These are phyloP conservation scores for Ceratocystis cubensis DNA, from an alignment of 2,329 filamentous ascomycete genomes.

Conservation along the genomic window DNA sequence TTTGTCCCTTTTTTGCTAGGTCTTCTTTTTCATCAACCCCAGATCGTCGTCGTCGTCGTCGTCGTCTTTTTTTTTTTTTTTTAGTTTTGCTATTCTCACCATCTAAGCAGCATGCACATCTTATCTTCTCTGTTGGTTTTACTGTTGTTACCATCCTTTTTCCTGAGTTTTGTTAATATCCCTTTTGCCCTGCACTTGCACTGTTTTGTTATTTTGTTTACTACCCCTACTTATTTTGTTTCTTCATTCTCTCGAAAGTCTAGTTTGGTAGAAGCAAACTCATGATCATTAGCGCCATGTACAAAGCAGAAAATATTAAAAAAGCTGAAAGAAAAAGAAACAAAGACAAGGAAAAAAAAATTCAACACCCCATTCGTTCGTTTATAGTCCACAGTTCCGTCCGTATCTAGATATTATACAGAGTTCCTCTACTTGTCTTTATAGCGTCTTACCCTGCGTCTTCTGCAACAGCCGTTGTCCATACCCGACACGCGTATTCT, in stretches of 20 bases:
- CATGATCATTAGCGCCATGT: conserved; percentile 1
- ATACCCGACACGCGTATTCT: conserved; percentile 15
- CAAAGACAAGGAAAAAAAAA: neutral
- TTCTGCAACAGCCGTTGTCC: conserved; percentile 14
- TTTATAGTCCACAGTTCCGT: neutral
- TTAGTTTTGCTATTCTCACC: neutral
- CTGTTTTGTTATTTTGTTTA: neutral
- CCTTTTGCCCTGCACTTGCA: neutral
- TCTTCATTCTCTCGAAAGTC: conserved; percentile 4
- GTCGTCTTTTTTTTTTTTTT: neutral
- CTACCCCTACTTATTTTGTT: neutral
- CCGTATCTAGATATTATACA: conserved; percentile 3
- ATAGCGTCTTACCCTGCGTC: neutral
- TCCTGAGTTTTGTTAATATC: neutral
- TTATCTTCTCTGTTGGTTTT: neutral
- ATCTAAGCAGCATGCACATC: neutral
- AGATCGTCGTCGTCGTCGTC: neutral
- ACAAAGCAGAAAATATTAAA: conserved; percentile 9
- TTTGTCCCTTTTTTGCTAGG: neutral
- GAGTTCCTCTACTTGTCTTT: neutral
- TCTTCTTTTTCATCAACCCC: neutral
- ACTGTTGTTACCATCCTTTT: neutral
- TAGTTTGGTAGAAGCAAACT: neutral
- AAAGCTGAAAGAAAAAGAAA: conserved; percentile 5
- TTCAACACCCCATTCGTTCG: neutral